These are phyloP conservation scores for Bocquillonia castaneifolia DNA, from an alignment of 441 rosid species.

Conservation along the genomic window DNA sequence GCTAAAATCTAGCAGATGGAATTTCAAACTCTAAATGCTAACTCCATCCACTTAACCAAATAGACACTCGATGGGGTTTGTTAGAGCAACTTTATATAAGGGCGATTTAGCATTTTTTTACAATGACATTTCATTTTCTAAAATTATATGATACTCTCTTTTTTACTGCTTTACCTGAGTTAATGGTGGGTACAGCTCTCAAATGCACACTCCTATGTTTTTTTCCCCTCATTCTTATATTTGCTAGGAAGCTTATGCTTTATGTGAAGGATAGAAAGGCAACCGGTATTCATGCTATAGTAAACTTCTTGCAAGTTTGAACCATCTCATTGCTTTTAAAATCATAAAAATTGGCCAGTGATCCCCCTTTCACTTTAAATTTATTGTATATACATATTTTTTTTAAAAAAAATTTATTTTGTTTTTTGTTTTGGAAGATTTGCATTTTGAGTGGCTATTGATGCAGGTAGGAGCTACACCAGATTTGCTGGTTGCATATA, in stretches of 20 bases:
- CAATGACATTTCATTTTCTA: background rate
- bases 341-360: background rate
- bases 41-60: too few relatives aligned
- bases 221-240: background rate
- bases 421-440: background rate
- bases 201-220: background rate
- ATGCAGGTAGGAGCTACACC: conserved; percentile 94
- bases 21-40: too few relatives aligned
- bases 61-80: too few relatives aligned
- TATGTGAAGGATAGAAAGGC: background rate
- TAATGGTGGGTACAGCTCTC: background rate
- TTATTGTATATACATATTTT: background rate
- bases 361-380: background rate
- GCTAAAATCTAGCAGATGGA: too few relatives aligned
- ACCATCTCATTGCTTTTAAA: background rate
- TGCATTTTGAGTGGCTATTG: conserved; percentile 17
- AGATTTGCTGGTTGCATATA: conserved; percentile 89
- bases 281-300: background rate
- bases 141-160: background rate
- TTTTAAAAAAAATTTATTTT: background rate
- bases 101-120: background rate
- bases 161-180: background rate
- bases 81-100: background rate
- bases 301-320: background rate
- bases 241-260: background rate